Percentiles rank a stretch among this genome's conserved stretches.
Evolutionary conservation across 805 yeast genomes (phyloP).

Genomic region (Candida namnaoensis): DNA sequence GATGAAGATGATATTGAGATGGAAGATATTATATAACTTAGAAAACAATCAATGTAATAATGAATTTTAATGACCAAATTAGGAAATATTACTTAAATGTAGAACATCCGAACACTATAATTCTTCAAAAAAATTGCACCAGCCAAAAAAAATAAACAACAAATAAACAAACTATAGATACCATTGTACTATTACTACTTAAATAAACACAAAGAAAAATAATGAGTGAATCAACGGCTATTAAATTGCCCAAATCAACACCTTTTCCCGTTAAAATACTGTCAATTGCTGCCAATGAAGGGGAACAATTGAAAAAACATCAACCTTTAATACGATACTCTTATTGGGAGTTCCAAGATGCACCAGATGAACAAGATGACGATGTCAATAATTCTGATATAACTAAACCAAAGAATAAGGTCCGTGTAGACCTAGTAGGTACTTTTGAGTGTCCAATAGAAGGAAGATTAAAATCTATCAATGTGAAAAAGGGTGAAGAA

Average conservation of each 20-base stretch:
- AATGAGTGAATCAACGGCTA: constrained; percentile 14
- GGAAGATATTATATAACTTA: background rate
- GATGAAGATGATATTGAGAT: constrained; percentile 13
- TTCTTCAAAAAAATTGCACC: background rate
- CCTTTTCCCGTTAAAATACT: constrained; percentile 33
- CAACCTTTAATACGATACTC: constrained; percentile 31
- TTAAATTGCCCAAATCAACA: constrained; percentile 13
- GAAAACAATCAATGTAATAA: too few species aligned
- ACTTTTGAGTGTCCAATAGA: constrained; percentile 78
- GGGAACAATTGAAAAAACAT: constrained; percentile 26
- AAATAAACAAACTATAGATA: background rate
- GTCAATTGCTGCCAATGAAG: constrained; percentile 20
- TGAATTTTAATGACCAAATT: too few species aligned
- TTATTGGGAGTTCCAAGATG: constrained; percentile 34
- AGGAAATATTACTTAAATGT: too few species aligned
- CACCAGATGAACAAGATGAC: constrained; percentile 17
- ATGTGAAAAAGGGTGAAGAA: constrained; percentile 50
- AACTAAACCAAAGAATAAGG: constrained; percentile 18
- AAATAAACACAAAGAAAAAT: too few species aligned
- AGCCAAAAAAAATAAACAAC: background rate
- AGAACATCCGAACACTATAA: too few species aligned
- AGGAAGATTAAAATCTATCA: constrained; percentile 50
- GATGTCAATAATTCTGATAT: constrained; percentile 6
- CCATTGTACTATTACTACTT: too few species aligned
- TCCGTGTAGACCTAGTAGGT: constrained; percentile 59